Conservation (phyloP, 2,329 filamentous ascomycete genomes). For the Microcera coccophila region DNA sequence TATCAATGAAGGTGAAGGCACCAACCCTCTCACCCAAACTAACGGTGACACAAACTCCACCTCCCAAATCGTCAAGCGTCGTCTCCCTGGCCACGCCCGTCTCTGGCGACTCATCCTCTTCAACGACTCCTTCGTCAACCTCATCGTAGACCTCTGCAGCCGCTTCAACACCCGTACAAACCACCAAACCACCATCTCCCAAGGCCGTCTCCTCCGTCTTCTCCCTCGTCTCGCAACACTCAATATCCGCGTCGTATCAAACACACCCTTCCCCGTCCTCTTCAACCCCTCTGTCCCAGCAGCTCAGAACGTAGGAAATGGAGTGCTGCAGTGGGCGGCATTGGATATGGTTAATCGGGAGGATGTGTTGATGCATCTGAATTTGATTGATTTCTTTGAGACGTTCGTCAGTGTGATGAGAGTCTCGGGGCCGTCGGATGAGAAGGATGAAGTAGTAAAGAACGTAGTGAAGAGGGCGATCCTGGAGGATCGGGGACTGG, state of each 20-base stretch:
- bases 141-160: conserved; percentile 38
- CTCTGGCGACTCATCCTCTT: conserved; percentile 54
- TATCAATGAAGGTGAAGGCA: conserved; percentile 24
- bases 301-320: conserved; percentile 28
- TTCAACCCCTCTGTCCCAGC: conserved; percentile 21
- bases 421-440: conserved; percentile 33
- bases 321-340: conserved; percentile 49
- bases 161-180: conserved; percentile 28
- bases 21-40: conserved; percentile 4
- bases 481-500: conserved; percentile 37
- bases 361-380: conserved; percentile 50
- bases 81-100: conserved; percentile 45
- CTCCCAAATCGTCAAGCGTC: conserved; percentile 32
- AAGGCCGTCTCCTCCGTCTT: conserved; percentile 50
- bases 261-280: conserved; percentile 35
- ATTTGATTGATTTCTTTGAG: conserved; percentile 52
- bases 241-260: conserved; percentile 40
- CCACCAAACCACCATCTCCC: conserved; percentile 47
- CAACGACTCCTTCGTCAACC: conserved; percentile 40
- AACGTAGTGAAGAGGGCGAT: conserved; percentile 41
- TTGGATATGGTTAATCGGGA: conserved; percentile 48
- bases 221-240: conserved; percentile 48
- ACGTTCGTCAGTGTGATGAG: conserved; percentile 47
- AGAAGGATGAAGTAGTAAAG: conserved; percentile 36
- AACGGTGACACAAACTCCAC: conserved; percentile 31